A percentile compares a stretch with the other conserved stretches of the same genome.
phyloP scores from a whole-genome alignment of 139 green algal genomes.

The Raphidocelis subcapitata region DNA sequence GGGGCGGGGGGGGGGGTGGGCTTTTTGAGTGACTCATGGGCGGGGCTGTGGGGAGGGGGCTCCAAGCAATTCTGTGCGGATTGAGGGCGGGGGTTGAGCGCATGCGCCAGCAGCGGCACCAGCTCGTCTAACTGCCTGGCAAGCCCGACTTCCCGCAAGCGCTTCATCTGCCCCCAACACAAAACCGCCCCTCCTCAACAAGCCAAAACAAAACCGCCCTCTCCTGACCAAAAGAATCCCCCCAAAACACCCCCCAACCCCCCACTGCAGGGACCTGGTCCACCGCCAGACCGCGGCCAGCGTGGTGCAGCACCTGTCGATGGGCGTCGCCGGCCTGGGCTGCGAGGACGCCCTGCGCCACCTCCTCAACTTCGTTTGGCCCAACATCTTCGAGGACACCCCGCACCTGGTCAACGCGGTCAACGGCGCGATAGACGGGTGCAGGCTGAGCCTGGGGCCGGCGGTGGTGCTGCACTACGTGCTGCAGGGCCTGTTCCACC shows the following conservation, averaged over 20 bases:
- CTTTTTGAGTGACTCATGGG: background rate
- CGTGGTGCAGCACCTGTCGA: conserved; percentile 89
- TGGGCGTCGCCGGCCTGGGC: conserved; percentile 90
- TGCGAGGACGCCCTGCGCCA: conserved; percentile 97
- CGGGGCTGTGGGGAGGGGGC: background rate
- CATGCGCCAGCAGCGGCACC: too few species aligned
- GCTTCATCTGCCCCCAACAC: background rate
- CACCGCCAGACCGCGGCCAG: conserved; percentile 94
- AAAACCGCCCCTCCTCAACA: background rate
- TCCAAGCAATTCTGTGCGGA: background rate
- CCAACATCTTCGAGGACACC: conserved; percentile 97
- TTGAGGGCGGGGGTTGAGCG: background rate
- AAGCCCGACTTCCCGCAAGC: too few species aligned
- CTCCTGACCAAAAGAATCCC: too few species aligned
- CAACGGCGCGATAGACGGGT: conserved; percentile 90
- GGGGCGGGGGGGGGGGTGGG: conserved; percentile 61
- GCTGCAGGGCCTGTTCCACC: conserved; percentile 91
- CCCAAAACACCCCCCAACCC: too few species aligned
- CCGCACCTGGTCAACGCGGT: conserved; percentile 95
- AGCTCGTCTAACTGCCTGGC: too few species aligned
- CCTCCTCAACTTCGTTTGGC: conserved; percentile 98
- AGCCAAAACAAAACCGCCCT: too few species aligned
- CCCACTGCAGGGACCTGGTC: conserved; percentile 92
- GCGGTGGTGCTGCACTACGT: conserved; percentile 84
- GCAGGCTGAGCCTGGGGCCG: conserved; percentile 85